Evolutionary conservation across 768 basidiomycete species (phyloP).

Genomic region (Artomyces pyxidatus): DNA sequence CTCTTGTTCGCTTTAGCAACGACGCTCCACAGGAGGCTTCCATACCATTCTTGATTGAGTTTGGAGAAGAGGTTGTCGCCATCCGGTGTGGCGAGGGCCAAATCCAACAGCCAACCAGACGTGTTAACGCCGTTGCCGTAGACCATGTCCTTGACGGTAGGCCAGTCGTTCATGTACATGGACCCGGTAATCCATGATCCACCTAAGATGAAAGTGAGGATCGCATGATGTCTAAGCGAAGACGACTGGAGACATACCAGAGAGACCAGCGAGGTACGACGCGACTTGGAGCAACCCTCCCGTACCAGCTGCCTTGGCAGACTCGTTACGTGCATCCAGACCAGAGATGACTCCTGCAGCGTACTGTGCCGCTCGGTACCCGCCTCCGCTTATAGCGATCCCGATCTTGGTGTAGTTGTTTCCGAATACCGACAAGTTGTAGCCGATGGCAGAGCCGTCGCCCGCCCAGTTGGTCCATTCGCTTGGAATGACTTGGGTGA

Average conservation of each 20-base stretch:
- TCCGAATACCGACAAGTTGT: slow-evolving; percentile 35
- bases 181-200: slow-evolving; percentile 67
- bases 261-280: slow-evolving; percentile 60
- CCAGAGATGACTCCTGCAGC: slow-evolving; percentile 52
- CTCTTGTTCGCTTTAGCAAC: slow-evolving; percentile 45
- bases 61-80: slow-evolving; percentile 36
- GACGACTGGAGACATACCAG: slow-evolving; percentile 32
- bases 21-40: slow-evolving; percentile 48
- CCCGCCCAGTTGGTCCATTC: slow-evolving; percentile 58
- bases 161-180: slow-evolving; percentile 56
- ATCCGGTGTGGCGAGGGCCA: slow-evolving; percentile 47
- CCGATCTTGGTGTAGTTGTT: slow-evolving; percentile 44
- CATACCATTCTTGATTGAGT: slow-evolving; percentile 45
- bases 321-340: slow-evolving; percentile 53
- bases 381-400: slow-evolving; percentile 64
- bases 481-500: slow-evolving; percentile 30
- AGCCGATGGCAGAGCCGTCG: slow-evolving; percentile 44
- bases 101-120: slow-evolving; percentile 50
- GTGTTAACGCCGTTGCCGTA: slow-evolving; percentile 43
- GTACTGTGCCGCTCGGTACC: slow-evolving; percentile 58
- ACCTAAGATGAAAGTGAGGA: slow-evolving; percentile 26
- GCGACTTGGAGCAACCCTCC: slow-evolving; percentile 64
- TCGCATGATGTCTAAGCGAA: neutral
- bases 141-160: slow-evolving; percentile 46
- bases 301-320: slow-evolving; percentile 48